A percentile compares a stretch with the other conserved stretches of the same genome.
Evolutionary conservation across 805 yeast genomes (phyloP).

Genomic region (Barnettozyma californica): DNA sequence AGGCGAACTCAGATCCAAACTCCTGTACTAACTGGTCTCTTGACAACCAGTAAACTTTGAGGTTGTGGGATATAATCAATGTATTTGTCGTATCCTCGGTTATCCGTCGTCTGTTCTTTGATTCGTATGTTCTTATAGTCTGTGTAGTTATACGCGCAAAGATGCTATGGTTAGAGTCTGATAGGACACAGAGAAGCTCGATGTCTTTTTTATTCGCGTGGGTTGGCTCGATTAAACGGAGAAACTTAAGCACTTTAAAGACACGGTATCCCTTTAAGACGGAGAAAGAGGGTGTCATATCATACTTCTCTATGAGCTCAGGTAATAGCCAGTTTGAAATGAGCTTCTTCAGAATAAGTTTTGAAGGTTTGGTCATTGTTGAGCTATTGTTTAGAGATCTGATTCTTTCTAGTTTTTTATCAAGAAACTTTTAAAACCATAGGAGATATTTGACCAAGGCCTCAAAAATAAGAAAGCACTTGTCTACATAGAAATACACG

Average conservation of each 20-base stretch:
- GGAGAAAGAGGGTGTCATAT: not conserved
- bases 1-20: not conserved
- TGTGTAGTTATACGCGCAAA: not conserved
- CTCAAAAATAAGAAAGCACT: no score
- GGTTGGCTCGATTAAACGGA: not conserved
- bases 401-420: no score
- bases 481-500: no score
- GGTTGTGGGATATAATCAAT: not conserved
- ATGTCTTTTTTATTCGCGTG: not conserved
- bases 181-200: conserved; percentile 2
- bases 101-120: not conserved
- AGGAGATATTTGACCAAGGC: not conserved
- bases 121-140: not conserved
- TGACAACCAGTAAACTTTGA: conserved; percentile 1
- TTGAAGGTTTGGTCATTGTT: not conserved
- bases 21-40: not conserved
- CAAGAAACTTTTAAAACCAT: no score
- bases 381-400: no score
- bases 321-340: conserved; percentile 2
- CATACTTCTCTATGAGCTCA: not conserved
- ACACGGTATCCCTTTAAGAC: not conserved
- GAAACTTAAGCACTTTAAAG: conserved; percentile 6
- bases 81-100: conserved; percentile 7
- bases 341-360: conserved; percentile 2
- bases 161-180: conserved; percentile 7